Base-by-base conservation (phyloP, 257 asterid species). In the Linderniella brevidens region DNA sequence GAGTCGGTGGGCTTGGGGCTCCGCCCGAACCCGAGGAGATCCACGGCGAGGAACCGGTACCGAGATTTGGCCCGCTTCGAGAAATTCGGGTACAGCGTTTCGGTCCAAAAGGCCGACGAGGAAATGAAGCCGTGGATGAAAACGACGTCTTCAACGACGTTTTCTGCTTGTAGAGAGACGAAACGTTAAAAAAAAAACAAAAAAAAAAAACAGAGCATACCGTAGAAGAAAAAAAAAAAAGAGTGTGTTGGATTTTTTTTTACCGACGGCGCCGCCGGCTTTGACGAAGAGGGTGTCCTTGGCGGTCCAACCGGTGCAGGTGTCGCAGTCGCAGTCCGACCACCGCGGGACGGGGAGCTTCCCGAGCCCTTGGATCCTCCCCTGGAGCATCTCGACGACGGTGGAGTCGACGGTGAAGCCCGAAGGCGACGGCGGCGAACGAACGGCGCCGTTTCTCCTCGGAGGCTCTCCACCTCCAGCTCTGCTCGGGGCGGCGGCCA, bases 111-210 rank as follows among this genome's bases (percentile, higher is more conserved):
- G 0, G 80, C 75, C 0, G 98, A 90, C 0, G 94, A 77, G 0
- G 98, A 90, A 17, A 90, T 90, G 64, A 90, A 85, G 1, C 98
- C 98, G 37, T 90, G 98, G 8, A 90, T 81, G 73, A 90, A 90
- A 46, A 90, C 0, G 3, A 90, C 96, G 20, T 81, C 98, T 61
- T 85, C 96, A 60, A 65, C 62, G 45, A 39, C 78, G n/a, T 72
- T 76, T 6, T 63, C 97, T 79, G 32, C 32, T 25, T n/a, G n/a
- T n/a, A 25, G 69, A 17, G 17, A 3, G 17, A 13, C 1, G 5
- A 17, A 44, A 44, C 4, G 14, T 17, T 25, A 2, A 25, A 6
- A 25, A 6, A 6, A 25, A 25, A 25, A 25, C 3, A 25, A 25
- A 25, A 3, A 25, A 13, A 10, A 39, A 9, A 39, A 39, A 10